These are phyloP conservation scores for Podospora bellae-mahoneyi DNA, from an alignment of 495 filamentous ascomycete genomes.

Conservation along the genomic window DNA sequence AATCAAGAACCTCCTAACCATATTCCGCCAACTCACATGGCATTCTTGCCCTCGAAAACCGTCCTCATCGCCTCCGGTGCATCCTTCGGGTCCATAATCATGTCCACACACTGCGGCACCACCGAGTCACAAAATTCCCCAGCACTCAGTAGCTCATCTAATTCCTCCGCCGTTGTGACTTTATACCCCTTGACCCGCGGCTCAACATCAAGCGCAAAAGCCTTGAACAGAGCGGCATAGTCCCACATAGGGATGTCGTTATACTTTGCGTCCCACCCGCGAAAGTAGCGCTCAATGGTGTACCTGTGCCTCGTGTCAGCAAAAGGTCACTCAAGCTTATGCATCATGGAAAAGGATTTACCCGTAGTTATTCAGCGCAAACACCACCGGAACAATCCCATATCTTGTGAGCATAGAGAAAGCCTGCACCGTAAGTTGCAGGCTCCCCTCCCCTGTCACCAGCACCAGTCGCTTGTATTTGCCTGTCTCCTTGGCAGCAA, in stretches of 20 bases:
- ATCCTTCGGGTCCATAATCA: slow-evolving; percentile 24
- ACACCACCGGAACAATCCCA: slow-evolving; percentile 37
- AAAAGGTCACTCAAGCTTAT: background rate
- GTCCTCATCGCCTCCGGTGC: slow-evolving; percentile 19
- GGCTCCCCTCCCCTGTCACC: slow-evolving; percentile 40
- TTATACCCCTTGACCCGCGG: slow-evolving; percentile 20
- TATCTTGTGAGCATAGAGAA: slow-evolving; percentile 34
- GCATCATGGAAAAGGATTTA: background rate
- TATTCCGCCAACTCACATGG: background rate
- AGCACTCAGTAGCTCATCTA: slow-evolving; percentile 23
- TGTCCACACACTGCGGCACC: slow-evolving; percentile 30
- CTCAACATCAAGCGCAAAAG: slow-evolving; percentile 36
- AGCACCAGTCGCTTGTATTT: slow-evolving; percentile 33
- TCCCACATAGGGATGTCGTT: slow-evolving; percentile 51
- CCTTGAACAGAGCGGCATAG: slow-evolving; percentile 38
- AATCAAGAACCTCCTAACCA: too few relatives aligned
- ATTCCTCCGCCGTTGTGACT: background rate
- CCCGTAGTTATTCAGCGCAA: slow-evolving; percentile 51
- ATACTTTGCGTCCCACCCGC: slow-evolving; percentile 46
- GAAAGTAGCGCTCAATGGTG: slow-evolving; percentile 51
- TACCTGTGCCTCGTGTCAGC: slow-evolving; percentile 25
- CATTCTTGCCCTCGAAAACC: slow-evolving; percentile 16
- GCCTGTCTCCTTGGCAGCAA: slow-evolving; percentile 33
- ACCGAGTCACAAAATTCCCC: slow-evolving; percentile 37
- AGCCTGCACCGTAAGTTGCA: slow-evolving; percentile 44